These are phyloP conservation scores for Fagopyrum tataricum DNA, from an alignment of 148 eudicot species.

Conservation along the genomic window DNA sequence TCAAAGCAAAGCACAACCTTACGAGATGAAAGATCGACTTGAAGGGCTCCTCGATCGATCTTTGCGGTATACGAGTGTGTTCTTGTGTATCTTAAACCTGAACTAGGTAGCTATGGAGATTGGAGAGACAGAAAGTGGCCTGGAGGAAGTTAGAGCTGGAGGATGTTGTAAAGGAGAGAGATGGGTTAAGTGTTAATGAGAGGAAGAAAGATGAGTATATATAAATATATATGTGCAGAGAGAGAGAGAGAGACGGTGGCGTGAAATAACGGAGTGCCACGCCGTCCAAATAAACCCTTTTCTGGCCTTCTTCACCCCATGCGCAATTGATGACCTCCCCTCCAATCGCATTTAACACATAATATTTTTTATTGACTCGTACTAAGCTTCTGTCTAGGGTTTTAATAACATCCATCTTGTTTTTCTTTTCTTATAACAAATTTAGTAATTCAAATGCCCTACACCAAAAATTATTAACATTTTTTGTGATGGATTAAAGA, in stretches of 20 bases:
- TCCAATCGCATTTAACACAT: background rate
- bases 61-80: background rate
- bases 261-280: background rate
- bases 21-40: no score
- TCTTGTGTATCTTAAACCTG: no score
- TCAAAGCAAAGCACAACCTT: background rate
- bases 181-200: background rate
- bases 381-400: no score
- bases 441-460: no score
- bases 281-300: conserved; percentile 4
- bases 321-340: background rate
- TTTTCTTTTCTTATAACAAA: no score
- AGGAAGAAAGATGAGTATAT: background rate
- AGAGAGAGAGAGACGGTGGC: background rate
- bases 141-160: background rate
- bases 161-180: background rate
- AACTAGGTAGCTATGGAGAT: no score
- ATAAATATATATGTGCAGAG: background rate
- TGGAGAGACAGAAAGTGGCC: background rate
- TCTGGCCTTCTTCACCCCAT: background rate
- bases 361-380: no score
- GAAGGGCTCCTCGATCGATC: background rate
- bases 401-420: no score
- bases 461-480: no score
- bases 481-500: no score